phyloP scores from a whole-genome alignment of 176 grass and related monocot species.

The Rhynchospora breviuscula region DNA sequence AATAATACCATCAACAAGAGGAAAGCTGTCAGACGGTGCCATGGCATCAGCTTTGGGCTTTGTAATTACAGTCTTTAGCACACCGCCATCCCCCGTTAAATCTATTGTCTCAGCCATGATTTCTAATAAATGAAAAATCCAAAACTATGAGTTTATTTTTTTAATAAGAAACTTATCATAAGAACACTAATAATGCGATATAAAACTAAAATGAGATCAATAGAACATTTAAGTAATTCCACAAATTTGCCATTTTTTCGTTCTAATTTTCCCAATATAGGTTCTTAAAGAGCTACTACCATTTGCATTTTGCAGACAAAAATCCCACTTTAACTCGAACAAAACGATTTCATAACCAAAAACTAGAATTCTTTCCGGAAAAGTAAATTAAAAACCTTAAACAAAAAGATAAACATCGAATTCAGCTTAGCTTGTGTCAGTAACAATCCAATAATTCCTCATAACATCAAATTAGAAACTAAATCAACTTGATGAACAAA shows the following conservation, averaged over 20 bases:
- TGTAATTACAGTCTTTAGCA: constrained; percentile 65
- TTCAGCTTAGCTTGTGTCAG: background rate
- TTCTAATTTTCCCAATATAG: background rate
- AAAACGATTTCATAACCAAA: background rate
- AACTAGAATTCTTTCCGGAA: background rate
- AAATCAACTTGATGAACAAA: background rate
- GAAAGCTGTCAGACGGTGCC: constrained; percentile 65
- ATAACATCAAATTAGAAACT: background rate
- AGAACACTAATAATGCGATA: background rate
- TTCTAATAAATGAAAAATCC: background rate
- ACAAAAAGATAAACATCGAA: background rate
- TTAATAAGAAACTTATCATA: background rate
- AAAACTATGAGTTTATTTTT: background rate
- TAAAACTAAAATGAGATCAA: background rate
- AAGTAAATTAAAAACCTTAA: background rate
- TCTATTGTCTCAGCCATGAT: constrained; percentile 73
- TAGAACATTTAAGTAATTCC: background rate
- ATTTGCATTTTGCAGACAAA: background rate
- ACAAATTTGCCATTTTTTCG: background rate
- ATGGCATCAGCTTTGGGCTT: constrained; percentile 75
- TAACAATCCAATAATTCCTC: background rate
- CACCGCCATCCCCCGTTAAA: constrained; percentile 80
- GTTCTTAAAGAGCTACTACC: background rate
- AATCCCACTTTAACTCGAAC: background rate
- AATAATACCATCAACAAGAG: constrained; percentile 75